A percentile compares a stretch with the other conserved stretches of the same genome.
These are phyloP conservation scores for Licmophora abbreviata DNA, from an alignment of 108 stramenopile species.

Conservation along the genomic window DNA sequence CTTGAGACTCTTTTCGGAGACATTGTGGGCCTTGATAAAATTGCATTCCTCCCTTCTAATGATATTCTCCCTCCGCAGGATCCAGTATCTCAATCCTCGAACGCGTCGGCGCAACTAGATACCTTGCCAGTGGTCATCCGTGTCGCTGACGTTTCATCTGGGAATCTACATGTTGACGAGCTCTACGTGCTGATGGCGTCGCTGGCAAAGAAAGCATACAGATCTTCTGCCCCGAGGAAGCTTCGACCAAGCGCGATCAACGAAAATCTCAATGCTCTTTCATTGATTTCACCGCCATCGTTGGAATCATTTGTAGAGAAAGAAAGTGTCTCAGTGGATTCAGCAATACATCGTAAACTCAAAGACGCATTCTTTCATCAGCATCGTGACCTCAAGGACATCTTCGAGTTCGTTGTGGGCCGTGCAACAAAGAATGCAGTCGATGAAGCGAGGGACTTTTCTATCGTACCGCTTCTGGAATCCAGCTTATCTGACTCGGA, in stretches of 20 bases:
- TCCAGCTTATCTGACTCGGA: conserved; percentile 12
- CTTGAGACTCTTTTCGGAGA: conserved; percentile 46
- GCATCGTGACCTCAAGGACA: conserved; percentile 47
- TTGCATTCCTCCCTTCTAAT: background rate
- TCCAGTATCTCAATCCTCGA: no score
- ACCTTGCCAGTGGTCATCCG: no score
- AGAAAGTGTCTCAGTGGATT: no score
- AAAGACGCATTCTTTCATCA: conserved; percentile 78
- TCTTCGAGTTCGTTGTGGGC: conserved; percentile 54
- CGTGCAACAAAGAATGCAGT: conserved; percentile 30
- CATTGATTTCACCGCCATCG: no score
- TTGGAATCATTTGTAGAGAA: background rate
- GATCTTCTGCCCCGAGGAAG: conserved; percentile 29
- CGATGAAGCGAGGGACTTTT: conserved; percentile 5
- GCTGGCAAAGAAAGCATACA: conserved; percentile 15
- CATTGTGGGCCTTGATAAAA: conserved; percentile 23
- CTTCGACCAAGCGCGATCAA: conserved; percentile 46
- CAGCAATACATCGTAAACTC: conserved; percentile 37
- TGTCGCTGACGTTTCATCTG: no score
- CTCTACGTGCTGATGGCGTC: conserved; percentile 35
- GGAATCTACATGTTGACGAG: conserved; percentile 47
- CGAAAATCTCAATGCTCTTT: background rate
- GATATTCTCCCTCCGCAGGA: no score
- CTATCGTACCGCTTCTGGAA: conserved; percentile 13
- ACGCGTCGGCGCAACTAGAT: no score